Evolutionary conservation across 176 grass and related monocot species (phyloP).

Genomic region (Aegilops bicornis): DNA sequence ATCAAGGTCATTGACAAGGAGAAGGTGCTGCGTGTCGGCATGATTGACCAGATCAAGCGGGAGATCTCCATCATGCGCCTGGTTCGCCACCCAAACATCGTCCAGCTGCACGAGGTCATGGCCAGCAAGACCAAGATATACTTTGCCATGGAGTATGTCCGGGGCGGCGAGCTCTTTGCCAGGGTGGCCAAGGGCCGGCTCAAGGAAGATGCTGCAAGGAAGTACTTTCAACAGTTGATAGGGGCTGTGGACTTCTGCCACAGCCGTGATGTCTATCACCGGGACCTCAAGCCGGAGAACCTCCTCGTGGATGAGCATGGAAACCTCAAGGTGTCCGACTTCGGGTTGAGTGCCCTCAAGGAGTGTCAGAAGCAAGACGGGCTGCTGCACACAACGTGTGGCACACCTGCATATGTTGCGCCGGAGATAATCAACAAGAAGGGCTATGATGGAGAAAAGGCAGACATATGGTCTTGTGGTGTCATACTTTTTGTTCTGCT

Average conservation of each 20-base stretch:
- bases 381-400: slow-evolving; percentile 74
- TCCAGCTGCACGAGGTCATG: slow-evolving; percentile 95
- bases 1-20: slow-evolving; percentile 90
- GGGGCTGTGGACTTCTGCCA: slow-evolving; percentile 89
- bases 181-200: slow-evolving; percentile 61
- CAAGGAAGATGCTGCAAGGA: slow-evolving; percentile 59
- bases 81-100: slow-evolving; percentile 74
- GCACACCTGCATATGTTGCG: slow-evolving; percentile 85
- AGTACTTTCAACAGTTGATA: slow-evolving; percentile 79
- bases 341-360: slow-evolving; percentile 64
- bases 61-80: slow-evolving; percentile 85
- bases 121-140: slow-evolving; percentile 95
- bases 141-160: slow-evolving; percentile 88
- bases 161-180: slow-evolving; percentile 74
- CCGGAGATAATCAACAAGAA: slow-evolving; percentile 85
- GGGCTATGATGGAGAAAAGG: slow-evolving; percentile 89
- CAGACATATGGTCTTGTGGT: slow-evolving; percentile 91
- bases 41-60: slow-evolving; percentile 90
- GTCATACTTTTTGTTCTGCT: slow-evolving; percentile 86
- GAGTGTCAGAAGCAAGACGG: slow-evolving; percentile 76
- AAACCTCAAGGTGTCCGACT: slow-evolving; percentile 86
- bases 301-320: slow-evolving; percentile 80
- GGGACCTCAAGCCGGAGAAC: slow-evolving; percentile 91
- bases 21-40: slow-evolving; percentile 76
- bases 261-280: slow-evolving; percentile 82